These are phyloP conservation scores for Acanthamoeba lenticulata DNA, from an alignment of 208 protist species.

Conservation along the genomic window DNA sequence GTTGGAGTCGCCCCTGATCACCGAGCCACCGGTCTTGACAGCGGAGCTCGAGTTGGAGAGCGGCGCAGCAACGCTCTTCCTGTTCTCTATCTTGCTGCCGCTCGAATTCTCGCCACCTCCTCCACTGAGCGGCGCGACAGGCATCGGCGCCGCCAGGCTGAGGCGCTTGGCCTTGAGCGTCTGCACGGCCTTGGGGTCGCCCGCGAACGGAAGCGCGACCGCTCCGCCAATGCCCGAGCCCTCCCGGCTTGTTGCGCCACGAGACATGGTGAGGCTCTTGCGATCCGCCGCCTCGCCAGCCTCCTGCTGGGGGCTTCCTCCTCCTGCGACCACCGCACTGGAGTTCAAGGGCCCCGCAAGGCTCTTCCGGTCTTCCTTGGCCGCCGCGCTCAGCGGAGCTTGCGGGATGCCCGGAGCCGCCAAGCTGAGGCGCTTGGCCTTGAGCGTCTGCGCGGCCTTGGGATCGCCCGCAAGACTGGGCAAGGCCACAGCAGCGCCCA, in stretches of 20 bases:
- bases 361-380: too few species aligned
- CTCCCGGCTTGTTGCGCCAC: too few species aligned
- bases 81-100: neutral
- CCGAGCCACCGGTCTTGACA: neutral
- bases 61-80: neutral
- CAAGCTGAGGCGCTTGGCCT: constrained; percentile 13
- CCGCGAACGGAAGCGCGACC: neutral
- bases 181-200: neutral
- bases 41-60: neutral
- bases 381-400: neutral
- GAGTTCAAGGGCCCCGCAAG: too few species aligned
- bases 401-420: neutral
- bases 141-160: neutral
- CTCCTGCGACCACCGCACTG: too few species aligned
- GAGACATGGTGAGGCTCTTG: neutral
- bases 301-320: neutral
- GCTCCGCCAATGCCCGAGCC: neutral
- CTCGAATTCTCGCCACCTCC: neutral
- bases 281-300: too few species aligned
- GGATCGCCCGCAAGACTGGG: neutral
- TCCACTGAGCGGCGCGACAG: neutral
- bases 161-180: constrained; percentile 4
- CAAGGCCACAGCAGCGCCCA: neutral
- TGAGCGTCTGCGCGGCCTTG: neutral
- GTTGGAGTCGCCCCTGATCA: neutral